These are phyloP conservation scores for Mycena albidolilacea DNA, from an alignment of 768 basidiomycete species.

Conservation along the genomic window DNA sequence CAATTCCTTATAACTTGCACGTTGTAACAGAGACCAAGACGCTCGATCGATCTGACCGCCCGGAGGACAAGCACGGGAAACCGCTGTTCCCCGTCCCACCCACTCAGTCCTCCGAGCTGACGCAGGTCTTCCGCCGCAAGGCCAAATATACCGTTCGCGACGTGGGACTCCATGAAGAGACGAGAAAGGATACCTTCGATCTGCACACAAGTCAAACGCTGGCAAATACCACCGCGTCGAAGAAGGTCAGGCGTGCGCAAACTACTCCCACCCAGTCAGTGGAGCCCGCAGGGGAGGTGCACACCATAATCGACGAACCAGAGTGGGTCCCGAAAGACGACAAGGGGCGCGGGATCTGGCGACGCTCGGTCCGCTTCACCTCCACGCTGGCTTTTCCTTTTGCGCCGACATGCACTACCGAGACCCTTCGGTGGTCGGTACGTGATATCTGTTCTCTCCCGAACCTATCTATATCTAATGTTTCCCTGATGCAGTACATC, in stretches of 20 bases:
- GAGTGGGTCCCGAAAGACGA: conserved; percentile 23
- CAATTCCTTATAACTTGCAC: conserved; percentile 22
- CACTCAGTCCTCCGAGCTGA: background rate
- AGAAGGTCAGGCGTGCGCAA: no score
- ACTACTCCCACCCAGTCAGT: no score
- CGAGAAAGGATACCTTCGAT: background rate
- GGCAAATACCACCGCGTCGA: background rate
- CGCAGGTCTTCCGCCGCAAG: background rate
- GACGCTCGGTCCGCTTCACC: conserved; percentile 7
- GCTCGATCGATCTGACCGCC: background rate
- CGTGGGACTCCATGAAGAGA: background rate
- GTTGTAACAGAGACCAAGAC: conserved; percentile 26
- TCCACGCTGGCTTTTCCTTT: conserved; percentile 15
- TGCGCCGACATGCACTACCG: conserved; percentile 11
- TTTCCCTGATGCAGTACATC: conserved; percentile 8
- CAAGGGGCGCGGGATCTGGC: conserved; percentile 9
- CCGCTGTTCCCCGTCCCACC: conserved; percentile 26
- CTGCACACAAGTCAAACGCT: background rate
- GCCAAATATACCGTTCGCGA: background rate
- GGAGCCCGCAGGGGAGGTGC: background rate
- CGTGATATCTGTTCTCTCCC: background rate
- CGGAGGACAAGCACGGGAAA: conserved; percentile 23
- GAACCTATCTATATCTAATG: background rate
- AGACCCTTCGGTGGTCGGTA: conserved; percentile 19
- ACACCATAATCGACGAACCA: conserved; percentile 1